Percentiles rank a stretch among this genome's conserved stretches.
These are phyloP conservation scores for Verticillium dahliae DNA, from an alignment of 2,329 filamentous ascomycete species.

Conservation along the genomic window DNA sequence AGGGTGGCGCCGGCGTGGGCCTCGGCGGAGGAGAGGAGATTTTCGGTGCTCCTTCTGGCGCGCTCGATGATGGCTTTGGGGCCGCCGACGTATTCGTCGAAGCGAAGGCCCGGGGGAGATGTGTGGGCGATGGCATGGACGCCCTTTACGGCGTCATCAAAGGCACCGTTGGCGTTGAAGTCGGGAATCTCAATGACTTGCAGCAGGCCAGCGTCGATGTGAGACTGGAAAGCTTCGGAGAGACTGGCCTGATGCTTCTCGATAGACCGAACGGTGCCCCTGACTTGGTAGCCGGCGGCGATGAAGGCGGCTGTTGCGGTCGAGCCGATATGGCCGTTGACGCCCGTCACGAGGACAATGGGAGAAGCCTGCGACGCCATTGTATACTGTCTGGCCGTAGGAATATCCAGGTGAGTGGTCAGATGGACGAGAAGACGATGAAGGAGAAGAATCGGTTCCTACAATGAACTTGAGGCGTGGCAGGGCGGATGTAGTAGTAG, in stretches of 20 bases:
- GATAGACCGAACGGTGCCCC: conserved; percentile 21
- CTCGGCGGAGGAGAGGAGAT: conserved; percentile 3
- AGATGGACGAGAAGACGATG: too few relatives aligned
- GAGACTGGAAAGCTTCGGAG: conserved; percentile 6
- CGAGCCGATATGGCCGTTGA: conserved; percentile 26
- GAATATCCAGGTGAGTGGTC: too few relatives aligned
- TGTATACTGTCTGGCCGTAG: not conserved
- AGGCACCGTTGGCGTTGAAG: conserved; percentile 20
- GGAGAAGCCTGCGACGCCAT: conserved; percentile 1
- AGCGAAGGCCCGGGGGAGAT: conserved; percentile 3
- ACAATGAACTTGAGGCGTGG: not conserved
- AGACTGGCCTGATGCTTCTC: conserved; percentile 10
- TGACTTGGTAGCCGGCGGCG: conserved; percentile 21
- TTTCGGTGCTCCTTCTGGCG: not conserved
- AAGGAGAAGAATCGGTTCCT: not conserved
- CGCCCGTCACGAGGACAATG: conserved; percentile 22
- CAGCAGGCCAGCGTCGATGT: conserved; percentile 12
- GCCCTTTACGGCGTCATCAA: conserved; percentile 23
- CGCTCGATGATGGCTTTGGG: not conserved
- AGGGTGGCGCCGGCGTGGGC: not conserved
- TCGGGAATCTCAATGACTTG: conserved; percentile 25
- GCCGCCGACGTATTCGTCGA: not conserved
- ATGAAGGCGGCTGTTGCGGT: conserved; percentile 20
- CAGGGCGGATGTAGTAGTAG: not conserved
- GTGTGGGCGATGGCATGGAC: conserved; percentile 15